A percentile compares a stretch with the other conserved stretches of the same genome.
These are phyloP conservation scores for Metschnikowia cerradonensis DNA, from an alignment of 805 yeast species.

Conservation along the genomic window DNA sequence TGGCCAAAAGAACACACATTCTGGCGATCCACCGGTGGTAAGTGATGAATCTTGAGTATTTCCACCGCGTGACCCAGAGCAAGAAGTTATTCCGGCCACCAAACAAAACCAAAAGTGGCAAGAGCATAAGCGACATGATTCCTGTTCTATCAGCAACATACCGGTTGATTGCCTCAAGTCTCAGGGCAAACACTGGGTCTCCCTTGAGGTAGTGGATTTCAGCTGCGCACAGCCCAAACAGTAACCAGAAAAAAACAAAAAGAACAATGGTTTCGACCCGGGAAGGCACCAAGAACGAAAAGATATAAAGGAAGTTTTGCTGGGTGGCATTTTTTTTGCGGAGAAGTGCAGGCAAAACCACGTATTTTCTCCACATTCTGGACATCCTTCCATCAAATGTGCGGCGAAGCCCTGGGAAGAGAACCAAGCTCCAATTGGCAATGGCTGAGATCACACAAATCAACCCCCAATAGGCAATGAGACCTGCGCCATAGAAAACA, in stretches of 20 bases:
- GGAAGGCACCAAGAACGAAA: constrained; percentile 29
- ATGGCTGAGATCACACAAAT: constrained; percentile 41
- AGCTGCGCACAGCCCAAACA: constrained; percentile 13
- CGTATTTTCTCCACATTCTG: constrained; percentile 23
- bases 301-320: constrained; percentile 10
- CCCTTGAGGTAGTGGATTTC: constrained; percentile 6
- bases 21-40: constrained; percentile 18
- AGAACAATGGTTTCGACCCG: constrained; percentile 22
- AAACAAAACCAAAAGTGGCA: constrained; percentile 15
- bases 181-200: constrained; percentile 7
- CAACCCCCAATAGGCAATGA: constrained; percentile 47
- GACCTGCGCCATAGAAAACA: constrained; percentile 31
- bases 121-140: constrained; percentile 7
- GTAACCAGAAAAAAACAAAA: constrained; percentile 18
- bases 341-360: constrained; percentile 27
- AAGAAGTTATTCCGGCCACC: constrained; percentile 20
- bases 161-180: constrained; percentile 6
- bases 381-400: constrained; percentile 26
- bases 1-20: constrained; percentile 11
- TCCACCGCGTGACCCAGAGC: constrained; percentile 17
- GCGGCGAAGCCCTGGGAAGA: constrained; percentile 36
- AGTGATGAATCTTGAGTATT: constrained; percentile 13
- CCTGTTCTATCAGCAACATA: constrained; percentile 17
- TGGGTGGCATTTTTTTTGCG: constrained; percentile 12
- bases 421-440: constrained; percentile 36